Evolutionary conservation across 2,329 filamentous ascomycete species (phyloP).

Genomic region (Aspergillus aculeatinus): DNA sequence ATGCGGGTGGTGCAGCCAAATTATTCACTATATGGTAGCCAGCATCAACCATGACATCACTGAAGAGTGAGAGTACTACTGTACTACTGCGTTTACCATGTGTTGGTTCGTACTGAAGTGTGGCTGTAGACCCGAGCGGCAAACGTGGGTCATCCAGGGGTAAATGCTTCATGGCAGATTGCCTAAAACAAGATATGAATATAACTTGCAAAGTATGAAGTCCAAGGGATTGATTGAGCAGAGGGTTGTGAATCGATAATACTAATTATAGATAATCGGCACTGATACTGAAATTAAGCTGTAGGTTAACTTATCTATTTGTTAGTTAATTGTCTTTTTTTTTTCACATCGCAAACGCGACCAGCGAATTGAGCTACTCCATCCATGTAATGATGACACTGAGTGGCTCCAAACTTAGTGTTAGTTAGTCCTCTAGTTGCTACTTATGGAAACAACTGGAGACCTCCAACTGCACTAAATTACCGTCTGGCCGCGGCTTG

Average conservation of each 20-base stretch:
- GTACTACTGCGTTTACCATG: background rate
- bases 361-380: background rate
- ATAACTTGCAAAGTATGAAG: background rate
- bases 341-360: background rate
- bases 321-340: background rate
- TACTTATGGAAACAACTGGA: background rate
- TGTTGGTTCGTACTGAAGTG: background rate
- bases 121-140: background rate
- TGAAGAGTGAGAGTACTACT: background rate
- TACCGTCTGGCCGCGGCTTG: background rate
- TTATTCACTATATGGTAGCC: background rate
- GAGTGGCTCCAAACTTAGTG: background rate
- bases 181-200: background rate
- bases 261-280: background rate
- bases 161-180: slow-evolving; percentile 1
- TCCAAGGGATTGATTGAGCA: background rate
- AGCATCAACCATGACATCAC: background rate
- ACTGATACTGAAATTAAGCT: background rate
- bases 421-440: background rate
- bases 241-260: background rate
- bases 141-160: slow-evolving; percentile 19
- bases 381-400: too few species aligned
- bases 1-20: background rate
- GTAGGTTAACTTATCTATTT: too few species aligned
- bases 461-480: background rate